Conservation (phyloP, 75 land plant species). For the Cunninghamia lanceolata region DNA sequence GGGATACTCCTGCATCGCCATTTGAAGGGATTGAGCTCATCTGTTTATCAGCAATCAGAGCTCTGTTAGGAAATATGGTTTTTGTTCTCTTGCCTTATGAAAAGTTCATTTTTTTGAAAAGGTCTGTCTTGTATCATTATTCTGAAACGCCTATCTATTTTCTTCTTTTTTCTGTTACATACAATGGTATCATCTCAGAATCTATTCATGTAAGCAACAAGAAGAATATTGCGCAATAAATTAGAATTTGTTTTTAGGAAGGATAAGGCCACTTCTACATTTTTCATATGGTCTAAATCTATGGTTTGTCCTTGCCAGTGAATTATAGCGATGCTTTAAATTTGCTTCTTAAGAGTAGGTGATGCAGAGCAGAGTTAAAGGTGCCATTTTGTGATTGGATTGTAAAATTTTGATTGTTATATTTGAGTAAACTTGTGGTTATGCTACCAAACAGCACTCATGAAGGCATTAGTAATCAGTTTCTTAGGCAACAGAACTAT, state of each 20-base stretch:
- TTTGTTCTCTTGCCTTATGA: too few species aligned
- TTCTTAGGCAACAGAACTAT: background rate
- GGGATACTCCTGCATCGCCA: too few species aligned
- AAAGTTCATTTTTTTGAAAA: too few species aligned
- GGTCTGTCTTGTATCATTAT: too few species aligned
- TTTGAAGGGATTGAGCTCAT: too few species aligned
- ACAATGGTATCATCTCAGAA: background rate
- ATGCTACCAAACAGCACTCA: background rate
- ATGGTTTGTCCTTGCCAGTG: background rate
- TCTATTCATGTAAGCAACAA: background rate
- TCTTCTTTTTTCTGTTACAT: background rate
- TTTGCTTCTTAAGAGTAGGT: background rate
- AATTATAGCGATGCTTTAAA: background rate
- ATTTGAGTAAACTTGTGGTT: background rate
- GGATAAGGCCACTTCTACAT: background rate
- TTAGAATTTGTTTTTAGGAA: background rate
- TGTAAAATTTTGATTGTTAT: background rate
- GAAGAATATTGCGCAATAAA: background rate
- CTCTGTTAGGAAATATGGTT: too few species aligned
- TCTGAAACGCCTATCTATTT: background rate
- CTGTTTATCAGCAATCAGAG: too few species aligned
- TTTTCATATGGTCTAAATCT: background rate
- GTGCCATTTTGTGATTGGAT: background rate
- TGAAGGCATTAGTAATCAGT: background rate
- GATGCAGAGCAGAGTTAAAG: background rate